These are phyloP conservation scores for Tolypocladium tundrense DNA, from an alignment of 2,329 filamentous ascomycete genomes.

Conservation along the genomic window DNA sequence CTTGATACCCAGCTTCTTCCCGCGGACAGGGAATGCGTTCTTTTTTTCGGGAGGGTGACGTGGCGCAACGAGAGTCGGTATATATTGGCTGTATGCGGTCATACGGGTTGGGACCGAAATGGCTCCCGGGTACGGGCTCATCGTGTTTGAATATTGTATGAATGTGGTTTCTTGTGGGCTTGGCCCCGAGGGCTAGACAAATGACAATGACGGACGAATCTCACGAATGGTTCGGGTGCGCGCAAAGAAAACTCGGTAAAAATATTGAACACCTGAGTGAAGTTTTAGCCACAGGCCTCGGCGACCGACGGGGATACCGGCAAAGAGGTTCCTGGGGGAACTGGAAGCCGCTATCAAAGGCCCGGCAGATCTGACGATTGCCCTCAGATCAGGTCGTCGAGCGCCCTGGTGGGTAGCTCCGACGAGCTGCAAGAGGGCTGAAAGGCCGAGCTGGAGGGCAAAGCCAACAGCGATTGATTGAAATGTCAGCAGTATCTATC, in stretches of 20 bases:
- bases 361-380: not conserved
- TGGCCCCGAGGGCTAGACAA: not conserved
- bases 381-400: not conserved
- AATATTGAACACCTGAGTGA: not conserved
- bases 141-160: conserved; percentile 8
- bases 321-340: conserved; percentile 3
- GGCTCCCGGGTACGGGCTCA: conserved; percentile 1
- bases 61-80: conserved; percentile 7
- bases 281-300: conserved; percentile 8
- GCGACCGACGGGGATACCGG: conserved; percentile 5
- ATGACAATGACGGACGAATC: not conserved
- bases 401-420: not conserved
- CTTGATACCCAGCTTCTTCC: conserved; percentile 23
- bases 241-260: not conserved
- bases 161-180: conserved; percentile 2
- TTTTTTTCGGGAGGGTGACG: conserved; percentile 7
- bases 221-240: not conserved
- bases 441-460: not conserved
- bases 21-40: conserved; percentile 14
- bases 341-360: conserved; percentile 3
- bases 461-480: conserved; percentile 2
- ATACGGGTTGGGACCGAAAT: conserved; percentile 4
- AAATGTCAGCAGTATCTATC: conserved; percentile 89
- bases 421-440: not conserved
- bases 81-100: conserved; percentile 5